Evolutionary conservation across 768 basidiomycete genomes (phyloP).

Genomic region (Rhodocollybia butyracea): DNA sequence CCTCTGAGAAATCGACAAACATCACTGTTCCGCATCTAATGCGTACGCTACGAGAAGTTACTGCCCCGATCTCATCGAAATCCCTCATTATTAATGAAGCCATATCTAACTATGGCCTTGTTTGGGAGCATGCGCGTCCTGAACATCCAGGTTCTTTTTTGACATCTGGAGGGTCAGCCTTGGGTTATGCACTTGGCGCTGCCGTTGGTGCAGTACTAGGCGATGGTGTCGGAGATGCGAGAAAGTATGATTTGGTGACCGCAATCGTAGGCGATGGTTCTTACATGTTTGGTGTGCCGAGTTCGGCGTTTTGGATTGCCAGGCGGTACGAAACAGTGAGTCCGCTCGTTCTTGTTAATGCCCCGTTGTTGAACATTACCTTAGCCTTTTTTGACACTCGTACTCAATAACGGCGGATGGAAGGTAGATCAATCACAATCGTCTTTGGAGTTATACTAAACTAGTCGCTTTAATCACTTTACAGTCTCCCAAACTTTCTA

Average conservation of each 20-base stretch:
- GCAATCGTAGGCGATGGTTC: slow-evolving; percentile 69
- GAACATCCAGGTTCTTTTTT: slow-evolving; percentile 48
- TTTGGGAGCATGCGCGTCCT: slow-evolving; percentile 59
- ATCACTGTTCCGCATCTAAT: slow-evolving; percentile 49
- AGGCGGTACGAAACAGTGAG: slow-evolving; percentile 61
- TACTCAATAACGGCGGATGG: slow-evolving; percentile 75
- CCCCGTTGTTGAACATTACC: background rate
- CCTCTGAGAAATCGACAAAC: slow-evolving; percentile 6
- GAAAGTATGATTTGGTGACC: slow-evolving; percentile 49
- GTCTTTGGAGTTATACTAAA: background rate
- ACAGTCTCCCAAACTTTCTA: slow-evolving; percentile 58
- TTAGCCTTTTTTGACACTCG: slow-evolving; percentile 67
- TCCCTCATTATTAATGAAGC: slow-evolving; percentile 58
- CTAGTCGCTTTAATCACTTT: slow-evolving; percentile 6
- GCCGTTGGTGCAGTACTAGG: slow-evolving; percentile 52
- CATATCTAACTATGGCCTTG: slow-evolving; percentile 50
- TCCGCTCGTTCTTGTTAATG: background rate
- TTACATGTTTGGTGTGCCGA: slow-evolving; percentile 64
- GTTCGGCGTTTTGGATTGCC: slow-evolving; percentile 72
- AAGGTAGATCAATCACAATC: slow-evolving; percentile 31
- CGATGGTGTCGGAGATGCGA: slow-evolving; percentile 9
- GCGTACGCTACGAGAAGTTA: slow-evolving; percentile 39
- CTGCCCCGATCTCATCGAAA: slow-evolving; percentile 16
- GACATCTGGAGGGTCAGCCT: slow-evolving; percentile 58
- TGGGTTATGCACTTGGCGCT: slow-evolving; percentile 69